Evolutionary conservation across 164 flowering plant genomes (phyloP).

Genomic region (Aristolochia contorta): DNA sequence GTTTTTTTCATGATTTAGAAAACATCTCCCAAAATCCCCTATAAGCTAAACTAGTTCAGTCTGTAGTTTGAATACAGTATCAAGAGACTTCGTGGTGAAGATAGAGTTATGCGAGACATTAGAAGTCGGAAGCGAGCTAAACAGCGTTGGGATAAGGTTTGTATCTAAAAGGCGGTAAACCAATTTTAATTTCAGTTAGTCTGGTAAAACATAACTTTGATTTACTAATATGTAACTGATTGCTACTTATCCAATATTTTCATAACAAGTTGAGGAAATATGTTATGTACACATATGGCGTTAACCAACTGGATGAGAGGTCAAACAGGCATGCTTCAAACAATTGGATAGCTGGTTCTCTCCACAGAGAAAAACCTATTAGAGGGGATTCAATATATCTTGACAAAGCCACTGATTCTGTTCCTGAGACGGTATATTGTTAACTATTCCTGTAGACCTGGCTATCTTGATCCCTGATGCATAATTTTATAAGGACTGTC

Average conservation of each 20-base stretch:
- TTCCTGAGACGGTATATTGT: constrained; percentile 27
- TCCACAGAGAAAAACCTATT: constrained; percentile 20
- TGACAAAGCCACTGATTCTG: constrained; percentile 17
- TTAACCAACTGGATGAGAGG: constrained; percentile 34
- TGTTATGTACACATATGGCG: constrained; percentile 75
- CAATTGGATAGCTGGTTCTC: constrained; percentile 21
- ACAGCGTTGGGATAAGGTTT: constrained; percentile 78
- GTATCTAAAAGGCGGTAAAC: background rate
- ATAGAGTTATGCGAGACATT: constrained; percentile 46
- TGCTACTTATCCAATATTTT: background rate
- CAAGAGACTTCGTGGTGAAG: constrained; percentile 78
- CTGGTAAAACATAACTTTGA: no score
- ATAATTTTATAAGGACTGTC: background rate
- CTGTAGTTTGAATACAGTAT: constrained; percentile 75
- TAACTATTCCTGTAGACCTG: background rate
- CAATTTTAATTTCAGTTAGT: no score
- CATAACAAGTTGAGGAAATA: constrained; percentile 71
- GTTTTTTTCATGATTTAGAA: no score
- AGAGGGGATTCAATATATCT: constrained; percentile 26
- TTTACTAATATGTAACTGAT: constrained; percentile 8
- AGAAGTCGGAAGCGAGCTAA: constrained; percentile 69
- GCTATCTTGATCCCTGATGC: background rate
- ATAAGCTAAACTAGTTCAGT: no score
- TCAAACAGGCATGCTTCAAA: constrained; percentile 16
- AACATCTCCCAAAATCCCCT: no score